Evolutionary conservation across 2,329 filamentous ascomycete species (phyloP), one percentile per base, ranked within the genome.

Genomic region (Scortechinia acanthostroma): DNA sequence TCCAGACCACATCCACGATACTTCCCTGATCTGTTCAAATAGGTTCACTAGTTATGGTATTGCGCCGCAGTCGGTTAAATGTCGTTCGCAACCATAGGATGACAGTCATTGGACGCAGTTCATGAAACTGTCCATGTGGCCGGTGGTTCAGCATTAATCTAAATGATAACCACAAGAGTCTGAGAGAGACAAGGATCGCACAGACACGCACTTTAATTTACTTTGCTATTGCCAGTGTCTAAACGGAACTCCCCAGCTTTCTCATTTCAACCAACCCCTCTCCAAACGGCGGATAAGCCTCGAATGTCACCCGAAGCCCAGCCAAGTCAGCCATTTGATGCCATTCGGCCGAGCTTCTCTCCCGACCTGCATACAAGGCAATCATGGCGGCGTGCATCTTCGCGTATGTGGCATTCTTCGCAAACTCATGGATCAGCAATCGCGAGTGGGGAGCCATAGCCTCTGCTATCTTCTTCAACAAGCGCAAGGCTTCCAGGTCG

Each of bases 301-400:
- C 62, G 45, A 64, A 65, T 1, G 56, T 60, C 2, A 65, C 56
- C 33, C 55, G 44, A 21, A 65, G 43, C 2, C 61, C 61, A 6
- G 52, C 52, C 33, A 64, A 46, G 3, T 50, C 50, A 3, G 62
- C 61, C 46, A 65, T 49, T 28, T 57, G 54, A 35, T 54, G 54
- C 60, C 60, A 64, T 46, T 65, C 62, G 1, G 45, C 42, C n/a
- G 53, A 46, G n/a, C 57, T 61, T 33, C 62, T 53, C 44, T 61
- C 53, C 3, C 62, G 51, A 0, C 62, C 61, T 1, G 55, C 62
- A 46, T 53, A 64, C 17, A 65, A 43, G 0, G 55, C 53, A 48
- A 64, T 58, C 62, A 65, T 65, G 6, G 56, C 58, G 2, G 62
- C 56, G 48, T 64, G 62, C 43, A 63, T 55, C 37, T 54, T 54